These are phyloP conservation scores for Tulasnella sp. DNA, from an alignment of 768 basidiomycete genomes.

Conservation along the genomic window DNA sequence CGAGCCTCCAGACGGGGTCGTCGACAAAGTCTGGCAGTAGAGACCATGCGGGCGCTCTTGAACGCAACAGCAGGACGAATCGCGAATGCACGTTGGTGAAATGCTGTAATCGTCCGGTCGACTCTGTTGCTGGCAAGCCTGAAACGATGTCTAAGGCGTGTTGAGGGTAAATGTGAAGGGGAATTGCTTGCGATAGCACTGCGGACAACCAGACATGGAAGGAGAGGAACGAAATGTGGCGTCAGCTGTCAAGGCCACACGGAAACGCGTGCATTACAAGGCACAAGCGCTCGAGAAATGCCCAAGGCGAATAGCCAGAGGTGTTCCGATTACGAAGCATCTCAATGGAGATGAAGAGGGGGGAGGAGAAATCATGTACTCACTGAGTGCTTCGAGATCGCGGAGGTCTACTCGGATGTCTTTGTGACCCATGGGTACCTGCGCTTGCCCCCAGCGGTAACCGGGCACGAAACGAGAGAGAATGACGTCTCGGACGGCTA, in stretches of 20 bases:
- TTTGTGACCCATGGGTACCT: conserved; percentile 44
- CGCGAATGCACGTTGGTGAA: conserved; percentile 64
- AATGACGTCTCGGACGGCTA: conserved; percentile 47
- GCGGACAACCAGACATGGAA: conserved; percentile 19
- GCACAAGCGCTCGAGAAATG: conserved; percentile 30
- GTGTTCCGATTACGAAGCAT: background rate
- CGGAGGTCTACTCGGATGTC: conserved; percentile 56
- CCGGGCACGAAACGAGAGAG: conserved; percentile 61
- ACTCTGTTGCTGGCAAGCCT: conserved; percentile 38
- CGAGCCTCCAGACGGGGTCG: conserved; percentile 22
- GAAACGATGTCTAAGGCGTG: conserved; percentile 63
- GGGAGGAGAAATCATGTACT: conserved; percentile 43
- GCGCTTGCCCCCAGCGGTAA: conserved; percentile 53
- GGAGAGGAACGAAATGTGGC: background rate
- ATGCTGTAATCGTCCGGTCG: conserved; percentile 32
- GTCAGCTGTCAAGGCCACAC: conserved; percentile 11
- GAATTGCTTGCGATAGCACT: conserved; percentile 69
- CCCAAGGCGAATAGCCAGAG: background rate
- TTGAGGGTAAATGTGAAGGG: conserved; percentile 71
- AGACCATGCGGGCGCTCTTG: conserved; percentile 41
- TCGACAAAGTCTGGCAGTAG: conserved; percentile 17
- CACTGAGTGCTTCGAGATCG: conserved; percentile 69
- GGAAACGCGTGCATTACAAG: conserved; percentile 25
- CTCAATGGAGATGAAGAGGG: background rate
- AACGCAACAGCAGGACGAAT: conserved; percentile 72